phyloP scores from a whole-genome alignment of 1,284 basidiomycete genomes.

The Calocybe gambosa region DNA sequence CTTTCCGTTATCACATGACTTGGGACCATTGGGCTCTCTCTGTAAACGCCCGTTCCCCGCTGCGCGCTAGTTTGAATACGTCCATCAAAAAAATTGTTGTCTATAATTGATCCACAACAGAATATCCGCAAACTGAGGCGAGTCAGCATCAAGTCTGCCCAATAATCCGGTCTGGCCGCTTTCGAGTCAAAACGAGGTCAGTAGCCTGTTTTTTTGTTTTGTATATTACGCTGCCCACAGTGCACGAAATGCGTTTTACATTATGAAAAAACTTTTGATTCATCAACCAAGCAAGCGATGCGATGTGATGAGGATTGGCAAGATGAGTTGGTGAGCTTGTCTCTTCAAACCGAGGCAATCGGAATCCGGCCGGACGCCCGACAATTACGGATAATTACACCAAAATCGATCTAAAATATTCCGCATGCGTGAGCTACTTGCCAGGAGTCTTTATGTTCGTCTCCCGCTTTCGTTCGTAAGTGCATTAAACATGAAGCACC shows the following conservation, averaged over 20 bases:
- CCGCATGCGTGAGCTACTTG: constrained; percentile 20
- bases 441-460: constrained; percentile 23
- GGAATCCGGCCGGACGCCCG: constrained; percentile 34
- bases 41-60: not conserved
- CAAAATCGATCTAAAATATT: constrained; percentile 16
- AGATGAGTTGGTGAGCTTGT: not conserved
- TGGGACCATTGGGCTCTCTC: not conserved
- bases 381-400: constrained; percentile 37
- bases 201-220: no score
- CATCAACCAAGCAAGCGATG: no score
- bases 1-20: not conserved
- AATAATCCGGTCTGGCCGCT: constrained; percentile 13
- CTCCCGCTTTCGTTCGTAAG: constrained; percentile 14
- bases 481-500: constrained; percentile 16
- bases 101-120: not conserved
- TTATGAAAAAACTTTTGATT: no score
- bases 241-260: not conserved
- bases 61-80: not conserved
- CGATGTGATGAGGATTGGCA: no score
- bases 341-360: constrained; percentile 24
- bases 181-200: constrained; percentile 15
- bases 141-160: constrained; percentile 8
- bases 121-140: constrained; percentile 3
- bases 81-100: not conserved
- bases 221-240: no score